Evolutionary conservation across 192 early-diverging fungal genomes (phyloP).

Genomic region (Backusella psychrophila): DNA sequence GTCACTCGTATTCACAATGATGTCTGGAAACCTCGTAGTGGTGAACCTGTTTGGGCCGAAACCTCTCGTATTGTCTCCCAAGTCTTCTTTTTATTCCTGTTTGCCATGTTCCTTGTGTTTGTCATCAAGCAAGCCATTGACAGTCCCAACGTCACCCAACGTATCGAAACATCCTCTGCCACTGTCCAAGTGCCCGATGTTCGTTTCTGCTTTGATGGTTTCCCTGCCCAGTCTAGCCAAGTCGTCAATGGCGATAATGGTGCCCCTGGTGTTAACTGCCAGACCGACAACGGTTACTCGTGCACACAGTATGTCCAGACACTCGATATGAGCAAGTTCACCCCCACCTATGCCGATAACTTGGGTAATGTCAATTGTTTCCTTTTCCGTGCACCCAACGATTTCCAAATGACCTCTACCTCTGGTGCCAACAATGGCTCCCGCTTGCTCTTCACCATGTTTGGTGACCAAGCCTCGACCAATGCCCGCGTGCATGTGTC

Average conservation of each 20-base stretch:
- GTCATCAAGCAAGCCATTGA: slow-evolving; percentile 32
- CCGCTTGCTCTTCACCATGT: slow-evolving; percentile 27
- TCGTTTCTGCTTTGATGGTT: slow-evolving; percentile 38
- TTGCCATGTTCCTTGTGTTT: slow-evolving; percentile 31
- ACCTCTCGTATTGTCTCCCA: slow-evolving; percentile 32
- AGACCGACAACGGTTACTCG: slow-evolving; percentile 23
- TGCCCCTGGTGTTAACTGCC: slow-evolving; percentile 24
- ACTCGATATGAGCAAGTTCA: slow-evolving; percentile 25
- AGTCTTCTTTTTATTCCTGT: slow-evolving; percentile 32
- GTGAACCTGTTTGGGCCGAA: slow-evolving; percentile 39
- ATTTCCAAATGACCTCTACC: slow-evolving; percentile 28
- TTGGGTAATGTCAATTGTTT: slow-evolving; percentile 27
- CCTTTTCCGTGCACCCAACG: slow-evolving; percentile 25
- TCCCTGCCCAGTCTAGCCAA: not conserved
- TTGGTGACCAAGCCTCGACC: slow-evolving; percentile 20
- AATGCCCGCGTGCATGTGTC: slow-evolving; percentile 32
- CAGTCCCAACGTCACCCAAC: slow-evolving; percentile 29
- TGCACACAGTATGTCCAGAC: slow-evolving; percentile 21
- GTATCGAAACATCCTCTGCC: slow-evolving; percentile 21
- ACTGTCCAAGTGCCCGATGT: slow-evolving; percentile 31
- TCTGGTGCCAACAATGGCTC: slow-evolving; percentile 37
- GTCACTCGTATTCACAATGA: slow-evolving; percentile 26
- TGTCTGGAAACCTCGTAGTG: slow-evolving; percentile 35
- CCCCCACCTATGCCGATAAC: slow-evolving; percentile 27
- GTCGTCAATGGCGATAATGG: not conserved